Evolutionary conservation across 106 monocot genomes (phyloP), one percentile per base, ranked within the genome.

Genomic region (Allium fistulosum): DNA sequence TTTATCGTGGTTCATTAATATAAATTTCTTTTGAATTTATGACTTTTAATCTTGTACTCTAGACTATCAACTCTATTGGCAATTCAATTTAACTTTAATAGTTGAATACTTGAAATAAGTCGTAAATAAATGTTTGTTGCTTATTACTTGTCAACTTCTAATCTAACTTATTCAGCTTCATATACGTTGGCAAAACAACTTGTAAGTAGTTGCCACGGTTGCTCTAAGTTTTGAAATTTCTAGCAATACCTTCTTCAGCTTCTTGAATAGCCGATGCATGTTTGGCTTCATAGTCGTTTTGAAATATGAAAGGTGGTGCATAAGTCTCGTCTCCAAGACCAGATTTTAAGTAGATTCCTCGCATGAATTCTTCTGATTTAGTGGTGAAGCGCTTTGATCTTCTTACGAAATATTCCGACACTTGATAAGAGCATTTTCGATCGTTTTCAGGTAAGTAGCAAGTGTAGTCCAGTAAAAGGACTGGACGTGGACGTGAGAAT

Each of bases 261-360:
- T 90, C 89, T 13, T 77, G 74, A 26, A 80, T 18, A 7, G 80
- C 85, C n/a, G 72, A 82, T 11, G 9, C 18, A 26, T 77, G 80
- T 45, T 51, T 75, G 37, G 81, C 66, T 18, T 71, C 69, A 53
- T 76, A 66, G 53, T 78, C 78, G 10, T 56, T 78, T 80, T 67
- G 49, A 17, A 65, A 65, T 70, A 91, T 71, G 79, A 82, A 91
- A 3, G 81, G 70, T 0, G 87, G 84, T 7, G 74, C 79, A 71
- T 75, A 91, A 9, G 87, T 82, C 72, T 91, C 83, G 64, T 91
- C 66, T 11, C 91, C 84, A 18, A 91, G 84, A 51, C 91, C 91
- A 58, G 87, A 92, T 61, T 87, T 87, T 46, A 17, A 66, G 71
- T 80, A 87, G 65, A 92, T 87, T 7, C 67, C 70, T 13, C 70